Percentiles rank a stretch among this genome's conserved stretches.
These are phyloP conservation scores for Ricinus communis DNA, from an alignment of 345 rosid genomes.

Conservation along the genomic window DNA sequence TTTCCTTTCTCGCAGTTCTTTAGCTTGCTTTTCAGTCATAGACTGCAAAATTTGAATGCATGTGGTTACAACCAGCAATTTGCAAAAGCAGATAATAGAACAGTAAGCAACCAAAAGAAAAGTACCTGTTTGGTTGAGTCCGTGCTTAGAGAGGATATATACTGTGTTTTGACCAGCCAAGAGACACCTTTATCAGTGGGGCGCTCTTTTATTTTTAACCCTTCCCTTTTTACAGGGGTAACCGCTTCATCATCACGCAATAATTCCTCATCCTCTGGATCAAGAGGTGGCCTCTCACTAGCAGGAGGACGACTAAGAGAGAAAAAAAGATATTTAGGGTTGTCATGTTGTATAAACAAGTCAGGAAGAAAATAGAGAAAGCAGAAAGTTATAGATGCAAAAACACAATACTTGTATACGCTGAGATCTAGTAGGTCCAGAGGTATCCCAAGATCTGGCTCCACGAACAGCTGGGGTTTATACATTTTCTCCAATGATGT, in stretches of 20 bases:
- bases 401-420: conserved; percentile 71
- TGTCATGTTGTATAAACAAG: neutral
- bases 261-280: conserved; percentile 87
- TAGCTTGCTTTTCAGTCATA: conserved; percentile 91
- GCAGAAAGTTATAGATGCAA: conserved; percentile 8
- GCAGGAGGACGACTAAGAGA: conserved; percentile 55
- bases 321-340: conserved; percentile 21
- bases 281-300: conserved; percentile 58
- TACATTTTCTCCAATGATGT: conserved; percentile 84
- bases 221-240: conserved; percentile 81
- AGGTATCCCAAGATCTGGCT: conserved; percentile 98
- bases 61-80: conserved; percentile 17
- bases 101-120: neutral
- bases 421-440: conserved; percentile 96
- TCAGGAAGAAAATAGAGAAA: neutral
- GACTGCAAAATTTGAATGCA: conserved; percentile 55
- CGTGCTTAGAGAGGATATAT: conserved; percentile 81
- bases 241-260: conserved; percentile 80
- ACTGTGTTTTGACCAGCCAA: conserved; percentile 97
- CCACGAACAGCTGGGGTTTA: conserved; percentile 88
- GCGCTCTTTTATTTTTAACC: conserved; percentile 83
- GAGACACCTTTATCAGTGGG: conserved; percentile 95
- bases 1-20: conserved; percentile 80
- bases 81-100: conserved; percentile 6
- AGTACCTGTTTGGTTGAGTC: conserved; percentile 87